These are phyloP conservation scores for Pseudogymnoascus sp. DNA, from an alignment of 2,329 filamentous ascomycete species.

Conservation along the genomic window DNA sequence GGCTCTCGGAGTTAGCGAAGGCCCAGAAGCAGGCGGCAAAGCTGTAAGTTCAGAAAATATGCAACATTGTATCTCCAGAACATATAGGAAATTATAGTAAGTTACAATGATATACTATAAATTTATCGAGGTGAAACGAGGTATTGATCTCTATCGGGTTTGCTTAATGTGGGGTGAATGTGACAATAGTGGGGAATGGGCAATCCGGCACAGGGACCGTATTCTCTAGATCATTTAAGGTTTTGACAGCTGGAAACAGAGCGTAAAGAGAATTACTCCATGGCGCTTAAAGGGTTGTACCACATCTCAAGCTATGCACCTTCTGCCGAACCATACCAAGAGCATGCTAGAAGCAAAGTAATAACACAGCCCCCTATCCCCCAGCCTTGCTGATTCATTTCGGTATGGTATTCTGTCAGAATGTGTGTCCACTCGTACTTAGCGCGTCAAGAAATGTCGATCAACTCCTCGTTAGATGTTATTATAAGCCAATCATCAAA, in stretches of 20 bases:
- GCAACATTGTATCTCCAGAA: background rate
- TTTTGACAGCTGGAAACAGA: background rate
- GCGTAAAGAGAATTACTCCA: background rate
- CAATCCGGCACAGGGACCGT: background rate
- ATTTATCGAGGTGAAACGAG: background rate
- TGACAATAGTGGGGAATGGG: background rate
- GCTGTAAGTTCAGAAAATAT: background rate
- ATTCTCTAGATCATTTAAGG: background rate
- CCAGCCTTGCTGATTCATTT: background rate
- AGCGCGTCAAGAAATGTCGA: background rate
- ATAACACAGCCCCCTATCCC: background rate
- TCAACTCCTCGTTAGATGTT: background rate
- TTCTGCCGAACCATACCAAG: background rate
- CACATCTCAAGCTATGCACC: background rate
- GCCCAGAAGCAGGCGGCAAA: conserved; percentile 10
- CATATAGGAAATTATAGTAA: background rate
- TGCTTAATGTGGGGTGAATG: background rate
- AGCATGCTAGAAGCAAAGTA: background rate
- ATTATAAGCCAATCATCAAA: background rate
- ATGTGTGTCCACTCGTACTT: background rate
- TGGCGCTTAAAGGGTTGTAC: background rate
- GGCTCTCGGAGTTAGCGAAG: conserved; percentile 40
- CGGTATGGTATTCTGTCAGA: background rate
- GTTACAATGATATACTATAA: background rate
- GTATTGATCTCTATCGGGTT: background rate